Percentiles rank a stretch among this genome's conserved stretches.
phyloP scores from a whole-genome alignment of 2,329 filamentous ascomycete genomes.

The Macrophomina tecta region DNA sequence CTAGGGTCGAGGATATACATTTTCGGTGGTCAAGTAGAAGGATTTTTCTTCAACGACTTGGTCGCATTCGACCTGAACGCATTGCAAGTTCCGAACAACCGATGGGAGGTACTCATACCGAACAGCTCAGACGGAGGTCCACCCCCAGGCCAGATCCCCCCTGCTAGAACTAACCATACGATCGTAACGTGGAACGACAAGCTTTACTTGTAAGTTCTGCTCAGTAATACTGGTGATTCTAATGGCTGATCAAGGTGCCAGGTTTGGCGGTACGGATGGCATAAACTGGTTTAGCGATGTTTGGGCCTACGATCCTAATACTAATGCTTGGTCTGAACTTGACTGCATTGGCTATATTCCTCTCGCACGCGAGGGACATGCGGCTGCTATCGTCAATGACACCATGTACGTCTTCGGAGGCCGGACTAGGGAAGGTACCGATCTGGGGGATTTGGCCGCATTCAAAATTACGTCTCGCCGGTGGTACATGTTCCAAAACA shows the following conservation, averaged over 20 bases:
- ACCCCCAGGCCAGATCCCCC: conserved; percentile 14
- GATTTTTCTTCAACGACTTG: conserved; percentile 97
- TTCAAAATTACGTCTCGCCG: conserved; percentile 80
- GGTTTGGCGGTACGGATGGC: conserved; percentile 97
- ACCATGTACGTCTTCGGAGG: conserved; percentile 99
- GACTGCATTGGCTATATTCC: conserved; percentile 99
- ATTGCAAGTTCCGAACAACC: conserved; percentile 85
- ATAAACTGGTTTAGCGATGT: conserved; percentile 99
- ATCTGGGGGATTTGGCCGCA: conserved; percentile 91
- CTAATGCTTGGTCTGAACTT: conserved; percentile 83
- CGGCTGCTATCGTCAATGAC: conserved; percentile 90
- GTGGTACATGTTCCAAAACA: conserved; percentile 99
- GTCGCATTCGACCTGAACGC: conserved; percentile 96
- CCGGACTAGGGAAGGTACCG: conserved; percentile 88
- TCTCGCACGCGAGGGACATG: conserved; percentile 89
- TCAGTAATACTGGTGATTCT: background rate
- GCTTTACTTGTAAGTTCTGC: conserved; percentile 78
- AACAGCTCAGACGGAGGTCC: conserved; percentile 70
- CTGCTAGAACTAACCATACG: conserved; percentile 81
- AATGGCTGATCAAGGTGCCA: conserved; percentile 44
- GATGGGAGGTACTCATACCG: conserved; percentile 90
- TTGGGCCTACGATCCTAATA: conserved; percentile 88
- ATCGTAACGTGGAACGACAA: conserved; percentile 91
- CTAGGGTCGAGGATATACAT: conserved; percentile 96
- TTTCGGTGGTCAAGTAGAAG: conserved; percentile 96